Percentiles rank a stretch among this genome's conserved stretches.
Conservation (phyloP, 176 grass and related monocot genomes). For the Alloteropsis semialata region DNA sequence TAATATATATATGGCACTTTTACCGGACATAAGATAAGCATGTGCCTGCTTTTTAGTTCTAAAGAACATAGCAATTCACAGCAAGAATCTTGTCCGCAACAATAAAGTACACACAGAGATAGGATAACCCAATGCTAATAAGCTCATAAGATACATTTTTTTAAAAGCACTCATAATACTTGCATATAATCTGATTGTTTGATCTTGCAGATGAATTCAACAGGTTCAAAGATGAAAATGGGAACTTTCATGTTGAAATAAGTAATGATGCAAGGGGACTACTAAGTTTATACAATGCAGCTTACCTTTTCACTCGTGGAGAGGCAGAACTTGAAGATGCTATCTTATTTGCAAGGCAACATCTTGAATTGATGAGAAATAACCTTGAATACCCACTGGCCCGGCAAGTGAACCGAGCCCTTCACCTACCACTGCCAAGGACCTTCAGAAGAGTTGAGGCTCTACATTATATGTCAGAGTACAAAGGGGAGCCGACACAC, state of each 20-base stretch:
- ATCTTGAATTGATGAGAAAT: slow-evolving; percentile 6
- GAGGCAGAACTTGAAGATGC: slow-evolving; percentile 25
- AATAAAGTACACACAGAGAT: background rate
- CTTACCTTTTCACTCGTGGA: slow-evolving; percentile 24
- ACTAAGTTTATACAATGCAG: slow-evolving; percentile 36
- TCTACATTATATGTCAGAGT: slow-evolving; percentile 19
- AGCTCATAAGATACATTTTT: background rate
- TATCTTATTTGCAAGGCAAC: slow-evolving; percentile 1
- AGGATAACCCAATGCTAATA: background rate
- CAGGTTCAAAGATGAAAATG: slow-evolving; percentile 22
- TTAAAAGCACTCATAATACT: too few species aligned
- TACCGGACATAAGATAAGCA: background rate
- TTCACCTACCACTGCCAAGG: slow-evolving; percentile 27
- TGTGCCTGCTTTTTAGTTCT: background rate
- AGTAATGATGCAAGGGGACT: slow-evolving; percentile 31
- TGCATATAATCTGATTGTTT: background rate
- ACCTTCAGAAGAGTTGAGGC: slow-evolving; percentile 27
- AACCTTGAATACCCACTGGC: background rate
- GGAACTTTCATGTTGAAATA: background rate
- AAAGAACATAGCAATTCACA: background rate
- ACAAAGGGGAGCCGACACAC: background rate
- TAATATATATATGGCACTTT: background rate
- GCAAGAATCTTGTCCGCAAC: background rate
- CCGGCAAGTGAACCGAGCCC: slow-evolving; percentile 21
- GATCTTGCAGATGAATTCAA: slow-evolving; percentile 27